Conservation (phyloP, 257 asterid genomes). For the Salvia rosmarinus region DNA sequence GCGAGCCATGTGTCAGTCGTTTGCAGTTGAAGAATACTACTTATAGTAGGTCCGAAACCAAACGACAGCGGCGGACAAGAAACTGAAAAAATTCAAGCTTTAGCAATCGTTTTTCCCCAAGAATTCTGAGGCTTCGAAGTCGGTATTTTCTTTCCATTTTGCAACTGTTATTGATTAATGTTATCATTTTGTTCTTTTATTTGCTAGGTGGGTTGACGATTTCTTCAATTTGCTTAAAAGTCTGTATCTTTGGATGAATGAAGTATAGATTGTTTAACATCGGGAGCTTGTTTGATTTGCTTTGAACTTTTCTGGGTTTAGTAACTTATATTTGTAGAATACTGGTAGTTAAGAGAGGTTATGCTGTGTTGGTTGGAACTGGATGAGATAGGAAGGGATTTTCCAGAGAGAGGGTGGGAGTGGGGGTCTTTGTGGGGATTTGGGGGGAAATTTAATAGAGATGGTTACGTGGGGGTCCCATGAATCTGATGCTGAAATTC, state of each 20-base stretch:
- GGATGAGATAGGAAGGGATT: background rate
- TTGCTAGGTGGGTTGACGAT: background rate
- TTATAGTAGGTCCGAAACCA: background rate
- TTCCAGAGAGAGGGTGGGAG: no score
- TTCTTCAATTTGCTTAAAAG: constrained; percentile 3
- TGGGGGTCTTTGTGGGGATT: no score
- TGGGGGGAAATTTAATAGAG: background rate
- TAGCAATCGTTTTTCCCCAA: background rate
- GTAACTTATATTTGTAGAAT: background rate
- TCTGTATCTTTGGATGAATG: background rate
- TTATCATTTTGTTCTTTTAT: background rate
- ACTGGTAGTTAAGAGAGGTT: background rate
- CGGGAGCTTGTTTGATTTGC: background rate
- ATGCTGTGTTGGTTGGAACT: background rate
- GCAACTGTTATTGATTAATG: background rate
- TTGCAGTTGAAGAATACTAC: constrained; percentile 6
- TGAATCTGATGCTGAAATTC: background rate
- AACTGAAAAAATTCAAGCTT: background rate
- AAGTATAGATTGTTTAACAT: background rate
- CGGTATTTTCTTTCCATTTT: background rate
- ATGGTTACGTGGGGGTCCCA: background rate
- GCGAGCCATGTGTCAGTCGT: constrained; percentile 41
- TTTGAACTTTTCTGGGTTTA: background rate
- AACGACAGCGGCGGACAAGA: background rate
- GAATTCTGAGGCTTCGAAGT: background rate